Percentiles rank a stretch among this genome's conserved stretches.
phyloP scores from a whole-genome alignment of 345 rosid species.

The Eucalyptus virginea region DNA sequence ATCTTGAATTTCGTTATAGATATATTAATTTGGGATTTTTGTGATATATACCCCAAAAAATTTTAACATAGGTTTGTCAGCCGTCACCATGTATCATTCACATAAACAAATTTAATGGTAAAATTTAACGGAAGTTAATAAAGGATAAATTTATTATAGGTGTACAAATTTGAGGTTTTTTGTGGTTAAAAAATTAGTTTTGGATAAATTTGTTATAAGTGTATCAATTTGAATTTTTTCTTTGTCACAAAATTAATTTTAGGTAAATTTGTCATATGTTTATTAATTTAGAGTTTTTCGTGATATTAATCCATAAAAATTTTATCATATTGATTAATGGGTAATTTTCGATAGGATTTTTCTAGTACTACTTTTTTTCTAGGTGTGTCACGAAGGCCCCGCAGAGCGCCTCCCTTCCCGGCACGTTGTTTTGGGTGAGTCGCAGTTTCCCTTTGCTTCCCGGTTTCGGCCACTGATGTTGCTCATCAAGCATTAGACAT shows the following conservation, averaged over 20 bases:
- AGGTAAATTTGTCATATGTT: accelerated
- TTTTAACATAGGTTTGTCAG: no score
- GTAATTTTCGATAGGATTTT: not conserved
- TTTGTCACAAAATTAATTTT: no score
- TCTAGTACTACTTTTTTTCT: not conserved
- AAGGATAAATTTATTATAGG: accelerated
- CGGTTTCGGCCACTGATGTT: constrained; percentile 12
- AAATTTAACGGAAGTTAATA: accelerated
- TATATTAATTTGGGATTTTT: no score
- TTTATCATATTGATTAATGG: not conserved
- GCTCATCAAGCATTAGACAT: not conserved
- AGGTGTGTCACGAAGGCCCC: constrained; percentile 26
- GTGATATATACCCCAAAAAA: no score
- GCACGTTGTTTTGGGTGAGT: not conserved
- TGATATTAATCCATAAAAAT: no score
- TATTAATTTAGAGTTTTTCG: no score
- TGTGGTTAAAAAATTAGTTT: accelerated
- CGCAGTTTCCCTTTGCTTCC: not conserved
- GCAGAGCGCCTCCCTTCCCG: not conserved
- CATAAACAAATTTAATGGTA: no score
- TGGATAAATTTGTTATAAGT: no score
- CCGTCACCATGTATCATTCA: no score
- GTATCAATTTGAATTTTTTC: no score
- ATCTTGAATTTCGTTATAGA: no score
- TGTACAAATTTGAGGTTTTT: accelerated